Conservation (phyloP, 2,329 filamentous ascomycete genomes). For the Cladosporium phlei region DNA sequence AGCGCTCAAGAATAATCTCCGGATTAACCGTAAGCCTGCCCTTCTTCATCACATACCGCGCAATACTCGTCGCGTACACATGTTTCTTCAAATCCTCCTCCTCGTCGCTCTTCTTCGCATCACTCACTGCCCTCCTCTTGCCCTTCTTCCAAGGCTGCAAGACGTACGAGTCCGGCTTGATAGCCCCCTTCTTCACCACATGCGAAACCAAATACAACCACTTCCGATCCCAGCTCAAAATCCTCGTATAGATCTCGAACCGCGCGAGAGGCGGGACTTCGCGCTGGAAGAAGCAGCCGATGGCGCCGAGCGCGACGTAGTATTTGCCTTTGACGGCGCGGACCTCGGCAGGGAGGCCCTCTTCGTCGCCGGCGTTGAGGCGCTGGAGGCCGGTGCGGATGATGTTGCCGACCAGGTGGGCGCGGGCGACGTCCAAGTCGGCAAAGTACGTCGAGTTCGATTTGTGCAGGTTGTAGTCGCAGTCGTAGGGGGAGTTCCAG, state of each 20-base stretch:
- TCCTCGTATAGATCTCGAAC: constrained; percentile 7
- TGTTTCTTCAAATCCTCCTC: constrained; percentile 37
- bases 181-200: constrained; percentile 31
- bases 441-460: constrained; percentile 81
- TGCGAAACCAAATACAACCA: constrained; percentile 29
- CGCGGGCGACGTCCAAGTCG: constrained; percentile 78
- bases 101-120: constrained; percentile 20
- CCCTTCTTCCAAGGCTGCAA: constrained; percentile 16
- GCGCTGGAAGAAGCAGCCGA: constrained; percentile 44
- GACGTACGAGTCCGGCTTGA: constrained; percentile 30
- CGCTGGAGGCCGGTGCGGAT: constrained; percentile 42
- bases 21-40: constrained; percentile 76
- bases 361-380: constrained; percentile 32
- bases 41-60: constrained; percentile 49
- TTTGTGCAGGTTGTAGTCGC: constrained; percentile 83
- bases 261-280: constrained; percentile 5
- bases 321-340: constrained; percentile 28
- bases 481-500: constrained; percentile 67
- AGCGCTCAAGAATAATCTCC: constrained; percentile 65
- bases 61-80: constrained; percentile 47
- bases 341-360: constrained; percentile 29
- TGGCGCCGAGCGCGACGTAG: constrained; percentile 43
- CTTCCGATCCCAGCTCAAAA: constrained; percentile 13
- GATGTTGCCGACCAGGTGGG: constrained; percentile 64
- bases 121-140: constrained; percentile 31